Evolutionary conservation across 129 eudicot species (phyloP).

Genomic region (Pittosporum tobira): DNA sequence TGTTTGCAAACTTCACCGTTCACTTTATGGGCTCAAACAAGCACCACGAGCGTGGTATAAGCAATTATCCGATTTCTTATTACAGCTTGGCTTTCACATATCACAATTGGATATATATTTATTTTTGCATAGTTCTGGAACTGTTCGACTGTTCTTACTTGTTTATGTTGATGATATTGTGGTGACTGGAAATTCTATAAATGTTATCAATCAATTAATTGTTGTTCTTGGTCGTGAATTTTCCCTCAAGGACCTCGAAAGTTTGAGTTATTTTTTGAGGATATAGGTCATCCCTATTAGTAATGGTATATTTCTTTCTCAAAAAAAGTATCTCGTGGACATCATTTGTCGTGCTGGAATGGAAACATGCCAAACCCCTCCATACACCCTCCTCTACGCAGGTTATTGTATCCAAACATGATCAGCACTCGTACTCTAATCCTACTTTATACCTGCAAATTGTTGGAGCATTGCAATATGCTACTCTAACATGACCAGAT

Average conservation of each 20-base stretch:
- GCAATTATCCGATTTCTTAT: neutral
- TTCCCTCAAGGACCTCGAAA: neutral
- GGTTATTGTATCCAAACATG: neutral
- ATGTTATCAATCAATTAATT: neutral
- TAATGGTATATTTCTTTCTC: neutral
- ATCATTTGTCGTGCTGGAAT: neutral
- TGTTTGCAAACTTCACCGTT: neutral
- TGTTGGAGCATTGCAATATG: neutral
- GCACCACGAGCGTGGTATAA: neutral
- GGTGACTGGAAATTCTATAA: neutral
- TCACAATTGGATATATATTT: neutral
- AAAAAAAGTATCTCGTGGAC: neutral
- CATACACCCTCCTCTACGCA: neutral
- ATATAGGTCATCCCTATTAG: neutral
- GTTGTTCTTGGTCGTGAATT: neutral
- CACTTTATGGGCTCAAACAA: neutral
- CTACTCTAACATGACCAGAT: neutral
- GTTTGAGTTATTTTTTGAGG: neutral
- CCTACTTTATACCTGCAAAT: neutral
- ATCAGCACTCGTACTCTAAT: neutral
- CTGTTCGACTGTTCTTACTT: neutral
- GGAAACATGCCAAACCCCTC: neutral
- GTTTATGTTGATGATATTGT: constrained; percentile 3
- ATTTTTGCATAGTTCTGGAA: neutral
- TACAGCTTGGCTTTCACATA: neutral